A percentile compares a stretch with the other conserved stretches of the same genome.
Evolutionary conservation across 1,139 yeast genomes (phyloP).

Genomic region (Hyphopichia burtonii): DNA sequence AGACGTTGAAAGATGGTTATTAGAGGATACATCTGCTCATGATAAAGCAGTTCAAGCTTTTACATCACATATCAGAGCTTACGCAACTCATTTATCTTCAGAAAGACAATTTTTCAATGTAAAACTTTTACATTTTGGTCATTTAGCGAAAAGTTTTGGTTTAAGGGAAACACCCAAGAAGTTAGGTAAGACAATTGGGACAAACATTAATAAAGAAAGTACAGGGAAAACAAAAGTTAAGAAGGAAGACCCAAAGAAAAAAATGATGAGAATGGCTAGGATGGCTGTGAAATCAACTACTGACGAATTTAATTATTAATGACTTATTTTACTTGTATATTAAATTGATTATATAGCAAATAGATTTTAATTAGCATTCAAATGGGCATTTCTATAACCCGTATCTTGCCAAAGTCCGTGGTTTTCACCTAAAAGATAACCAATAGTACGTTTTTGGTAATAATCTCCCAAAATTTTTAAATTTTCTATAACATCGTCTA

Average conservation of each 20-base stretch:
- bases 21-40: constrained; percentile 63
- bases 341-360: not conserved
- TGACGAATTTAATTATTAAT: constrained; percentile 70
- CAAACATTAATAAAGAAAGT: constrained; percentile 17
- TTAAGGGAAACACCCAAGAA: constrained; percentile 90
- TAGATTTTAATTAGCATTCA: not conserved
- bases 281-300: constrained; percentile 60
- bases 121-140: constrained; percentile 84
- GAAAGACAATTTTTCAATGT: constrained; percentile 82
- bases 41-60: constrained; percentile 73
- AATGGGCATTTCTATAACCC: constrained; percentile 18
- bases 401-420: constrained; percentile 70
- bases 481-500: constrained; percentile 81
- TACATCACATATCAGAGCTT: constrained; percentile 88
- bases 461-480: constrained; percentile 51
- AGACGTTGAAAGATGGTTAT: constrained; percentile 81
- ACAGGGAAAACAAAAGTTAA: constrained; percentile 24
- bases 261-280: constrained; percentile 77
- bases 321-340: constrained; percentile 1
- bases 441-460: constrained; percentile 39
- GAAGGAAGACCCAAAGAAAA: constrained; percentile 64
- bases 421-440: constrained; percentile 69
- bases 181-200: constrained; percentile 46
- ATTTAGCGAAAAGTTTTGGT: constrained; percentile 92
- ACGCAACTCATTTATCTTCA: constrained; percentile 86